Evolutionary conservation across 257 asterid genomes (phyloP), one percentile per base, ranked within the genome.

Genomic region (Jacaranda mimosifolia): DNA sequence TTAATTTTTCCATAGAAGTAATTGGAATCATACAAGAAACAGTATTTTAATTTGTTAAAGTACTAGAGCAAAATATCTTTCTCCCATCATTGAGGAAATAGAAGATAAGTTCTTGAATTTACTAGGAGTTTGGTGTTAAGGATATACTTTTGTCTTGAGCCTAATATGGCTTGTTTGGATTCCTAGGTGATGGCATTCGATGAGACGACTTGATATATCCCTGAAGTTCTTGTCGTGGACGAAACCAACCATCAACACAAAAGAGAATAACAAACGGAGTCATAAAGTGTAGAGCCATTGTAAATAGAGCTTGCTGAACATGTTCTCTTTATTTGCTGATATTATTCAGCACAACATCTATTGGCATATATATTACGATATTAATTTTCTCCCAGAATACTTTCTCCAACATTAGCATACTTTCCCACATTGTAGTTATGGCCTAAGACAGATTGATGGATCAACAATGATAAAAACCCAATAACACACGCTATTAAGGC

Each of bases 111-210:
- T 15, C n/a, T 67, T 42, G 68, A 56, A 73, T 65, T 45, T 26
- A 26, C 32, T 26, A 26, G 32, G 32, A 26, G 32, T 26, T 26
- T 26, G 32, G 32, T 26, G 32, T 26, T 56, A 57, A 63, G 14
- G 70, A 59, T 73, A 36, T 49, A 68, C 18, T 26, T 65, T 72
- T 43, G 49, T 40, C 5, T 46, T 35, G 35, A n/a, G 68, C 55
- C 56, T 81, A 15, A 62, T 62, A 8, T 64, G 79, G 48, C 55
- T 80, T 49, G 62, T 65, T 80, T 86, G 77, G 53, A 9, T 62
- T 66, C 70, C 40, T 76, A 95, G 99, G 97, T 86, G 83, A 95
- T 92, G 99, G 91, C 84, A 57, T 95, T 95, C 73, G 87, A 90
- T 49, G 99, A 94, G 87, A 83, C 97, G 63, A 66, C 87, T 36